These are phyloP conservation scores for Blastobotrys chiropterorum DNA, from an alignment of 805 yeast genomes.

Conservation along the genomic window DNA sequence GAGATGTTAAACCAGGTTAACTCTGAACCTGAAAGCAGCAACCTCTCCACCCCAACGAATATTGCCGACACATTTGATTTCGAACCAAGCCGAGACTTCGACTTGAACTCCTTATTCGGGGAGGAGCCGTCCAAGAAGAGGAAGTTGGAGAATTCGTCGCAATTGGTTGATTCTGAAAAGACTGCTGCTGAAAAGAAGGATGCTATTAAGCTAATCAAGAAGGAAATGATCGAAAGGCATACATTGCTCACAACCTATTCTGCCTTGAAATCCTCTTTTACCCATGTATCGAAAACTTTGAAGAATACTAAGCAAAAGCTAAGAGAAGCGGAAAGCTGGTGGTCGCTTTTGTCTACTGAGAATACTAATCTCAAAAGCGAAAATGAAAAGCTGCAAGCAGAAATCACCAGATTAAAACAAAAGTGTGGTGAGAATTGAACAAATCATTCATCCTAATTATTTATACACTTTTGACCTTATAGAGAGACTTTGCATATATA, in stretches of 20 bases:
- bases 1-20: conserved; percentile 2
- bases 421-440: background rate
- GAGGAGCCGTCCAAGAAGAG: background rate
- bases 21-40: background rate
- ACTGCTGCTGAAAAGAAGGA: background rate
- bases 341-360: background rate
- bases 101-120: background rate
- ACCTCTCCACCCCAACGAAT: background rate
- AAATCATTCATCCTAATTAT: too few species aligned
- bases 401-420: background rate
- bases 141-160: background rate
- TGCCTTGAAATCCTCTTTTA: conserved; percentile 23
- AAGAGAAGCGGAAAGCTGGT: conserved; percentile 4
- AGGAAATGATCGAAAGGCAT: conserved; percentile 20
- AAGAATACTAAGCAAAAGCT: conserved; percentile 9
- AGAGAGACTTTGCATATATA: too few species aligned
- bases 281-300: conserved; percentile 20
- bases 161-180: background rate
- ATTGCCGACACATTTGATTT: background rate
- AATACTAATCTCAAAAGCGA: background rate
- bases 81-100: background rate
- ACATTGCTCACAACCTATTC: conserved; percentile 25
- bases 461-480: too few species aligned
- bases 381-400: background rate
- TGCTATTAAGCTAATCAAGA: conserved; percentile 14